These are phyloP conservation scores for Parastagonospora nodorum DNA, from an alignment of 2,329 filamentous ascomycete species.

Conservation along the genomic window DNA sequence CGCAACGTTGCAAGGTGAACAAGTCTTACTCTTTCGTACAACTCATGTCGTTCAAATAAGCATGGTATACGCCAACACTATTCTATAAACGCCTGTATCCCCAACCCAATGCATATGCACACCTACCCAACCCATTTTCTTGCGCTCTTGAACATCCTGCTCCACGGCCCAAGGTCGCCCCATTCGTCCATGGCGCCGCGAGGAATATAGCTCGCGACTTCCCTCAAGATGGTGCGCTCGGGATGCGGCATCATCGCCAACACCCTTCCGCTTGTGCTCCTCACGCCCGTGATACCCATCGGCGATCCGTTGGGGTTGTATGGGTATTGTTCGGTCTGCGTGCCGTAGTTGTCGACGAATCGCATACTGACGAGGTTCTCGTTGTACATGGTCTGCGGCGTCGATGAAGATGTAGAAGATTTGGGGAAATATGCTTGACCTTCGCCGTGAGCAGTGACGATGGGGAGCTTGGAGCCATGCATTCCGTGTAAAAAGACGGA, in stretches of 20 bases:
- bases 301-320: constrained; percentile 89
- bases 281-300: constrained; percentile 78
- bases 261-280: constrained; percentile 77
- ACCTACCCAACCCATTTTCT: constrained; percentile 76
- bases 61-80: too few species aligned
- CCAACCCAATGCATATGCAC: not conserved
- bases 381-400: constrained; percentile 60
- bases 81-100: too few species aligned
- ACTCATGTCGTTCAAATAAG: too few species aligned
- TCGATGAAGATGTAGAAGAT: constrained; percentile 46
- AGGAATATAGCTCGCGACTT: constrained; percentile 77
- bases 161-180: constrained; percentile 85
- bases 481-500: constrained; percentile 93
- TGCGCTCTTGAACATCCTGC: constrained; percentile 83
- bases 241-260: constrained; percentile 93
- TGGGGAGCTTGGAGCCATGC: constrained; percentile 79
- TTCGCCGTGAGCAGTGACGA: constrained; percentile 89
- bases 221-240: constrained; percentile 83
- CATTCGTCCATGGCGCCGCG: constrained; percentile 65
- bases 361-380: constrained; percentile 75
- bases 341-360: constrained; percentile 82
- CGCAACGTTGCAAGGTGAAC: too few species aligned
- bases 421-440: constrained; percentile 69
- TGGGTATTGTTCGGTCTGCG: constrained; percentile 81
- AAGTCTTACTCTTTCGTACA: too few species aligned